A percentile compares a stretch with the other conserved stretches of the same genome.
Evolutionary conservation across 116 monocot genomes (phyloP).

Genomic region (Dioscorea cayenensis): DNA sequence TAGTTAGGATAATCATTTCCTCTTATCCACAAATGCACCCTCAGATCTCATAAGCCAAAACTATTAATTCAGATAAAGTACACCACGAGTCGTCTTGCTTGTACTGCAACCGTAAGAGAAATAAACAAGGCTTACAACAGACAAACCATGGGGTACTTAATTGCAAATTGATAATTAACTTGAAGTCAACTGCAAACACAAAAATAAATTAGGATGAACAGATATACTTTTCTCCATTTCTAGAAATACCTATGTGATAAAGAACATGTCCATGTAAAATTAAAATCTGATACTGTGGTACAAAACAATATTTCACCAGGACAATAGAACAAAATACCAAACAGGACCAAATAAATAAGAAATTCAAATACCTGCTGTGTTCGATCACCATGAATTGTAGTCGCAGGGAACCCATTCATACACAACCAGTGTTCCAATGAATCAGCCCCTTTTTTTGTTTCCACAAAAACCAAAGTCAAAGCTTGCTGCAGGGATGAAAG

Average conservation of each 20-base stretch:
- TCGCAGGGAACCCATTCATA: constrained; percentile 59
- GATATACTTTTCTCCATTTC: too few species aligned
- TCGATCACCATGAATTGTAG: constrained; percentile 66
- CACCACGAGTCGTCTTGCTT: too few species aligned
- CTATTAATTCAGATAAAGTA: too few species aligned
- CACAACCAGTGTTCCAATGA: constrained; percentile 57
- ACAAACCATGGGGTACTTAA: too few species aligned
- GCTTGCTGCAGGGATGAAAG: constrained; percentile 22
- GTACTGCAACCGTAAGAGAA: too few species aligned
- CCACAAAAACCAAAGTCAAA: constrained; percentile 58
- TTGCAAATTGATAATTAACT: too few species aligned
- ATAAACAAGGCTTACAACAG: too few species aligned
- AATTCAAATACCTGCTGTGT: constrained; percentile 43
- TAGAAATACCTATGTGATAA: background rate
- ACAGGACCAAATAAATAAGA: background rate
- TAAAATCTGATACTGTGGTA: background rate
- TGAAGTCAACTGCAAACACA: too few species aligned
- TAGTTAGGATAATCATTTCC: too few species aligned
- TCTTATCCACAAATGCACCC: too few species aligned
- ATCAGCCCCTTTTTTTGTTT: constrained; percentile 59
- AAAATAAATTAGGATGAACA: too few species aligned
- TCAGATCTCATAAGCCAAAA: too few species aligned
- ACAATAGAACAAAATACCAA: background rate
- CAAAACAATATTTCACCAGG: background rate
- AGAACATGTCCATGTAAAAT: background rate